Evolutionary conservation across 805 yeast species (phyloP).

Genomic region (Cyberlindnera euphorbiiphila): DNA sequence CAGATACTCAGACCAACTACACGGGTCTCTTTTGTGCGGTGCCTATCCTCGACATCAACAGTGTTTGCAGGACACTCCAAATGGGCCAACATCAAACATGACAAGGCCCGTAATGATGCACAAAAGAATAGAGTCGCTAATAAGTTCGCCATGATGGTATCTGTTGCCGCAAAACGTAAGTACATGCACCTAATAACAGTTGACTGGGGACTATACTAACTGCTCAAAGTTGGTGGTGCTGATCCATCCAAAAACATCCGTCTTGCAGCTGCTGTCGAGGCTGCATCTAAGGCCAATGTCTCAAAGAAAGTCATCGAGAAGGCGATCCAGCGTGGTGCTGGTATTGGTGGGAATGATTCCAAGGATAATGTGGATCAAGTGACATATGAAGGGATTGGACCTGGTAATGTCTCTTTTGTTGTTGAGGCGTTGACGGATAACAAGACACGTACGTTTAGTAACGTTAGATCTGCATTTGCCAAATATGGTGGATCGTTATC

Average conservation of each 20-base stretch:
- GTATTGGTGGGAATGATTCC: constrained; percentile 48
- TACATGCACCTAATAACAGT: too few species aligned
- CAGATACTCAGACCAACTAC: neutral
- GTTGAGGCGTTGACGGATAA: constrained; percentile 89
- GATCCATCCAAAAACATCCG: constrained; percentile 60
- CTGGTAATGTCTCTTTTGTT: constrained; percentile 84
- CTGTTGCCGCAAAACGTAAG: constrained; percentile 59
- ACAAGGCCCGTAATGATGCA: constrained; percentile 89
- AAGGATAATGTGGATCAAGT: constrained; percentile 48
- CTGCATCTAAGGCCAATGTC: constrained; percentile 71
- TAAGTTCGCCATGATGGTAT: constrained; percentile 67
- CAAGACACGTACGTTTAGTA: constrained; percentile 74
- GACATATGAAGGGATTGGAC: constrained; percentile 85
- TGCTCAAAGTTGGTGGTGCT: constrained; percentile 47
- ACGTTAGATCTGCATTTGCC: constrained; percentile 69
- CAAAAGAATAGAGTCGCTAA: constrained; percentile 65
- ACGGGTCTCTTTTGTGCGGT: constrained; percentile 5
- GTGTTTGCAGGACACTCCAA: constrained; percentile 72
- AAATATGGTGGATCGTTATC: constrained; percentile 67
- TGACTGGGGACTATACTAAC: constrained; percentile 4
- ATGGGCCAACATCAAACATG: constrained; percentile 94
- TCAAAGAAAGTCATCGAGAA: constrained; percentile 82
- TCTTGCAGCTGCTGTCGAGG: constrained; percentile 68
- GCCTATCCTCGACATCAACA: constrained; percentile 6
- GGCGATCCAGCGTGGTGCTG: constrained; percentile 83